Base-by-base conservation (phyloP, 805 yeast species). In the Candida dajiaensis region DNA sequence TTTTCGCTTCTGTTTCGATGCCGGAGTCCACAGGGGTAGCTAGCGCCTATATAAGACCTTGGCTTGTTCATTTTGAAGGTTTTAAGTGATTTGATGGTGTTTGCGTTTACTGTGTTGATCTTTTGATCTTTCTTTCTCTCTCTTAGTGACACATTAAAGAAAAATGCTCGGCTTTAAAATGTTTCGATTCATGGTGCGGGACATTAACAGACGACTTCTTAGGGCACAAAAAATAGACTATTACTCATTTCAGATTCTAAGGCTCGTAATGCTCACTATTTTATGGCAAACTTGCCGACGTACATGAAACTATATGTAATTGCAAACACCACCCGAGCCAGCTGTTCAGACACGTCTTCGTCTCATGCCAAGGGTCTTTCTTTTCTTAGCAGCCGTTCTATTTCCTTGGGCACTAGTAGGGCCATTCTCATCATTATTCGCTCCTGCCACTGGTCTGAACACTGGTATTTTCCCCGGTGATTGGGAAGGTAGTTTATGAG, bases 301-400 rank as follows among this genome's bases (percentile, higher is more conserved):
- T 22, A 22, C 23, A 22, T 22, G 23, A 5, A 22, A 22, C 5
- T 22, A 22, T 22, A 22, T 22, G 23, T 22, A 22, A 22, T 22
- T 22, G 23, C 5, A n/a, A n/a, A n/a, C n/a, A 22, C 23, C 23
- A 22, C 23, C 5, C 8, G 8, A 22, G 8, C 23, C 5, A 8
- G 8, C 8, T 25, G 28, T 25, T 16, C 36, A n/a, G 16, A 7
- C 19, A 7, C 16, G 20, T 37, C 49, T 42, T 11, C 49, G 40
- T 42, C 49, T 33, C 15, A 46, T 21, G 2, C 49, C 49, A 12
- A 46, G 40, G 1, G 49, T 39, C 41, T 29, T 46, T 18, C 29
- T 42, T 19, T 20, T 46, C 40, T 39, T 46, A 11, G 36, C 37
- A 6, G 16, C 22, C 15, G 11, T 21, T 19, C 18, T 7, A 22